phyloP scores from a whole-genome alignment of 371 early-diverging fungal genomes.

The Mucor plumbeus region DNA sequence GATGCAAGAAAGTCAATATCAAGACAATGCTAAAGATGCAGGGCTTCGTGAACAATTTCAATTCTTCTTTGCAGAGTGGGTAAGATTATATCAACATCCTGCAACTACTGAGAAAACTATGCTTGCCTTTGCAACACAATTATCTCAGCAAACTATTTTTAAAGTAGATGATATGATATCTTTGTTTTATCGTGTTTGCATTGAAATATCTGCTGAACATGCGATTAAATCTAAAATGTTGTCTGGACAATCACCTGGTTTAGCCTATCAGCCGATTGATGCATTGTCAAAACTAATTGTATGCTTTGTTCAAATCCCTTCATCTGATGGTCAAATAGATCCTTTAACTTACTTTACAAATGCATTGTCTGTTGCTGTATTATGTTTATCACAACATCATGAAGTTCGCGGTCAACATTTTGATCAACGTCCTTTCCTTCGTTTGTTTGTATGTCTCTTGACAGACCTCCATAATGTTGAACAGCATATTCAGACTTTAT shows the following conservation, averaged over 20 bases:
- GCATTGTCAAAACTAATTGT: constrained; percentile 83
- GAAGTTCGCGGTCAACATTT: constrained; percentile 81
- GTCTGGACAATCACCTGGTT: constrained; percentile 46
- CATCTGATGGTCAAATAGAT: constrained; percentile 32
- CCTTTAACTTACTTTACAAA: constrained; percentile 69
- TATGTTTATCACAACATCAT: constrained; percentile 85
- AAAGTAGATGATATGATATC: constrained; percentile 74
- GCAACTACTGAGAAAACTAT: constrained; percentile 77
- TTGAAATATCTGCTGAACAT: constrained; percentile 80
- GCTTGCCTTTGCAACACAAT: constrained; percentile 66
- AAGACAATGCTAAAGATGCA: constrained; percentile 28
- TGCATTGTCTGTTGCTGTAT: constrained; percentile 81
- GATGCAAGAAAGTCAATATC: constrained; percentile 29
- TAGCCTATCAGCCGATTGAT: constrained; percentile 79
- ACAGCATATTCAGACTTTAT: constrained; percentile 65
- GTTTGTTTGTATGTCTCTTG: constrained; percentile 85
- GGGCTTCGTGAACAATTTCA: constrained; percentile 71
- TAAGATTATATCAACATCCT: constrained; percentile 81
- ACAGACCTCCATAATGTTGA: constrained; percentile 79
- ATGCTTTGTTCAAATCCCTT: constrained; percentile 43
- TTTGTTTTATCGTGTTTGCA: constrained; percentile 87
- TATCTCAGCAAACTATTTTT: constrained; percentile 78
- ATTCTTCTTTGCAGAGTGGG: constrained; percentile 86
- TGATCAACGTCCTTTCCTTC: constrained; percentile 91
- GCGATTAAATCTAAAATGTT: constrained; percentile 67